These are phyloP conservation scores for Priceomyces haplophilus DNA, from an alignment of 805 yeast species.

Conservation along the genomic window DNA sequence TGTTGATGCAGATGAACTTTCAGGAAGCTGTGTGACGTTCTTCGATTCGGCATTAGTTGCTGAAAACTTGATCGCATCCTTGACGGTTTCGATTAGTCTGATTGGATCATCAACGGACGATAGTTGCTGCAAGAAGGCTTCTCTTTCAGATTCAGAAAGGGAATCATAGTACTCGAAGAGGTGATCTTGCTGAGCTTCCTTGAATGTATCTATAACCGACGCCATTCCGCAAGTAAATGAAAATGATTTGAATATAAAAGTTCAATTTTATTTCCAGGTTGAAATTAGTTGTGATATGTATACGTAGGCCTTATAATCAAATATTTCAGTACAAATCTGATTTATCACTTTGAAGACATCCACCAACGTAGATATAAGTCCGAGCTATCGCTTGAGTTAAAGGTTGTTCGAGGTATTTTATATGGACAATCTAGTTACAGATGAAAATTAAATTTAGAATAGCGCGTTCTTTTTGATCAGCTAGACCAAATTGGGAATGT, in stretches of 20 bases:
- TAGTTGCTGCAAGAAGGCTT: conserved; percentile 39
- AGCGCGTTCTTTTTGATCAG: neutral
- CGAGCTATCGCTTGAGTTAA: no score
- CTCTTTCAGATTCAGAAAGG: conserved; percentile 34
- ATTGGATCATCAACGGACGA: conserved; percentile 40
- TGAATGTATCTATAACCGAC: conserved; percentile 28
- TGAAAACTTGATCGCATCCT: conserved; percentile 45
- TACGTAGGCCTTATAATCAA: neutral
- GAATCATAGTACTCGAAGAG: conserved; percentile 47
- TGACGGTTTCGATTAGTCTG: conserved; percentile 38
- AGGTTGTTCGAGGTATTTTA: no score
- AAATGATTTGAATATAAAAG: neutral
- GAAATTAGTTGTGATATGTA: no score
- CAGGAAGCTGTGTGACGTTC: conserved; percentile 50
- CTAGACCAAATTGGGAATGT: neutral
- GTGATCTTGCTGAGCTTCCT: conserved; percentile 51
- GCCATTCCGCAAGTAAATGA: conserved; percentile 6
- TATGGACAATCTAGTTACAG: neutral
- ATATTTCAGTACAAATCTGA: neutral
- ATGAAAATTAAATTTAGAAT: neutral
- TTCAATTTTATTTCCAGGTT: neutral
- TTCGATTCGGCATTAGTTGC: conserved; percentile 17
- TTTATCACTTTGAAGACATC: no score
- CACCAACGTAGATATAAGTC: no score
- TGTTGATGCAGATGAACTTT: conserved; percentile 42